A percentile compares a stretch with the other conserved stretches of the same genome.
Evolutionary conservation across 2,329 filamentous ascomycete genomes (phyloP).

Genomic region (Alternaria tenuissima): DNA sequence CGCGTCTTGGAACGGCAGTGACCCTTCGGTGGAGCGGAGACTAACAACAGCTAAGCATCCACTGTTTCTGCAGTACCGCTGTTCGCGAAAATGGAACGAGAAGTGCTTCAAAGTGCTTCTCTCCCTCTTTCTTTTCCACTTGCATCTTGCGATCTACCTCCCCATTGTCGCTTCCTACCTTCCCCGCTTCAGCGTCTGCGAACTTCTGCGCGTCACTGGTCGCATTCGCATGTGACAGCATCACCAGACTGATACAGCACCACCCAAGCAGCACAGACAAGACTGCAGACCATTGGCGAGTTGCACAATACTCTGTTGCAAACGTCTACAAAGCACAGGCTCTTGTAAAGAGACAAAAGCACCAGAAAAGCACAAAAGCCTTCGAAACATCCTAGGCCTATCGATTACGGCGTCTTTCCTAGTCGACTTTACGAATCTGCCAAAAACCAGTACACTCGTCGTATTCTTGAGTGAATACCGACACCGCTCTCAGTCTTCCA

Average conservation of each 20-base stretch:
- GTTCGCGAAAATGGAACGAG: constrained; percentile 26
- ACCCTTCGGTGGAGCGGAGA: constrained; percentile 31
- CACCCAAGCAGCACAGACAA: constrained; percentile 6
- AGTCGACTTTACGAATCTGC: not conserved
- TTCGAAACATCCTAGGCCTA: not conserved
- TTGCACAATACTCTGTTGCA: not conserved
- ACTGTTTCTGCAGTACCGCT: constrained; percentile 26
- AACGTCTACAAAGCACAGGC: not conserved
- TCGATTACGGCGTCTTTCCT: not conserved
- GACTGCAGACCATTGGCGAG: not conserved
- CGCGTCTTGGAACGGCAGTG: constrained; percentile 6
- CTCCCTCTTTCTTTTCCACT: constrained; percentile 13
- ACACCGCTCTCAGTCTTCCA: not conserved
- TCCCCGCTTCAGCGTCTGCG: constrained; percentile 19
- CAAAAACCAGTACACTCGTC: not conserved
- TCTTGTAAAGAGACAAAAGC: not conserved
- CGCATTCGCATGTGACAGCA: constrained; percentile 42
- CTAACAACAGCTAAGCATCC: constrained; percentile 23
- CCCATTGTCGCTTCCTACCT: not conserved
- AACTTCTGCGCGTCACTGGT: constrained; percentile 23
- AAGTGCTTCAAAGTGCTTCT: constrained; percentile 5
- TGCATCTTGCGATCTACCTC: not conserved
- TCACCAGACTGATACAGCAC: constrained; percentile 24
- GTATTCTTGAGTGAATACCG: not conserved
- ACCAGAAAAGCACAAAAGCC: constrained; percentile 5